Conservation (phyloP, 2,329 filamentous ascomycete genomes). For the Diplocarpon rosae region DNA sequence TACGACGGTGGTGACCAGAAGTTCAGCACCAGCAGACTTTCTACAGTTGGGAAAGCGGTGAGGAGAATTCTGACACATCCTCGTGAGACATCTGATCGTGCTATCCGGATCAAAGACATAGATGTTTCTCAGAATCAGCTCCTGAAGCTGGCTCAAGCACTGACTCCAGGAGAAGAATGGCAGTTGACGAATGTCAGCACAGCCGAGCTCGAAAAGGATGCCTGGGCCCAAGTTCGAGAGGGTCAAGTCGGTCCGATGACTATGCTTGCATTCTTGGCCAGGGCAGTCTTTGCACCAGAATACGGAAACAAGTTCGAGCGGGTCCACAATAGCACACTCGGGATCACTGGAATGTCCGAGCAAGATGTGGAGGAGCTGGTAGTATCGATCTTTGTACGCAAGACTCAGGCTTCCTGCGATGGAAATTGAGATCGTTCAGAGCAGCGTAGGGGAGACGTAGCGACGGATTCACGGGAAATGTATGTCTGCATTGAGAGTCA, state of each 20-base stretch:
- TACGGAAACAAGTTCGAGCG: conserved; percentile 29
- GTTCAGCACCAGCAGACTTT: conserved; percentile 37
- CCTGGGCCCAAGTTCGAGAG: conserved; percentile 11
- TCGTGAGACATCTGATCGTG: conserved; percentile 40
- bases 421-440: too few relatives aligned
- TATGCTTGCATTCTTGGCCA: conserved; percentile 26
- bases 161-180: conserved; percentile 24
- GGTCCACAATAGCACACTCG: conserved; percentile 32
- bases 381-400: conserved; percentile 10
- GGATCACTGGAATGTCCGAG: conserved; percentile 31
- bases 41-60: conserved; percentile 37
- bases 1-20: conserved; percentile 39
- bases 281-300: conserved; percentile 25
- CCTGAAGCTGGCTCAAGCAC: conserved; percentile 25
- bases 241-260: conserved; percentile 22
- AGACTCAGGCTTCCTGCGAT: neutral
- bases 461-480: too few relatives aligned
- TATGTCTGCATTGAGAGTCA: too few relatives aligned
- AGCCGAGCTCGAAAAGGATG: conserved; percentile 13
- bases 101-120: conserved; percentile 35
- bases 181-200: conserved; percentile 15
- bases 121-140: conserved; percentile 35
- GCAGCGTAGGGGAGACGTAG: too few relatives aligned
- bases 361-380: conserved; percentile 30
- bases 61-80: conserved; percentile 37